phyloP scores from a whole-genome alignment of 306 rosid species.

The Ammopiptanthus mongolicus region DNA sequence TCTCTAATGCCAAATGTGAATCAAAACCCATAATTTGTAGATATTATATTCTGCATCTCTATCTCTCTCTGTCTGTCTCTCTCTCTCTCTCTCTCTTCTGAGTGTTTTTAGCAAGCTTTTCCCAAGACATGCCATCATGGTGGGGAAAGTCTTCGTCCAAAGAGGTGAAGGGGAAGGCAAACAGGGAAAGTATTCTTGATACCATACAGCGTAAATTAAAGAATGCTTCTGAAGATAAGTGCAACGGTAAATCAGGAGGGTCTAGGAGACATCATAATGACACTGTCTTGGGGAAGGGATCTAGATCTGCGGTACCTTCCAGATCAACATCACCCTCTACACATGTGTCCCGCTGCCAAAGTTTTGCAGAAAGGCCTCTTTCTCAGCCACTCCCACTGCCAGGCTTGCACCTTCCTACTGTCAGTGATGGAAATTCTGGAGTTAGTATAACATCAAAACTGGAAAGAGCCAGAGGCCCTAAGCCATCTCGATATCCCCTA shows the following conservation, averaged over 20 bases:
- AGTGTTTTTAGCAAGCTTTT: constrained; percentile 14
- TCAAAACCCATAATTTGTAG: constrained; percentile 4
- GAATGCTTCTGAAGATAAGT: constrained; percentile 55
- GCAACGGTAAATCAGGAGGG: constrained; percentile 41
- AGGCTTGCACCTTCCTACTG: constrained; percentile 37
- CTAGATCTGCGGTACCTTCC: constrained; percentile 50
- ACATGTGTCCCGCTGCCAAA: constrained; percentile 64
- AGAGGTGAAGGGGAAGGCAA: constrained; percentile 61
- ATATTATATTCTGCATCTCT: not conserved
- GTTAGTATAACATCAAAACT: constrained; percentile 44
- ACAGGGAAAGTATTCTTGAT: constrained; percentile 66
- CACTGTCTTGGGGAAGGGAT: constrained; percentile 55
- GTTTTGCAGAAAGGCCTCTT: constrained; percentile 62
- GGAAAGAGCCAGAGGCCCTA: constrained; percentile 44
- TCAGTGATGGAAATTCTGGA: constrained; percentile 51
- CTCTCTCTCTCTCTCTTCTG: not conserved
- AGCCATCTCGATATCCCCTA: constrained; percentile 50
- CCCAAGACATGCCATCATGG: constrained; percentile 66
- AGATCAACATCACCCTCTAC: constrained; percentile 65
- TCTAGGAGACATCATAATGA: constrained; percentile 44
- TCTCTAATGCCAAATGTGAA: constrained; percentile 21
- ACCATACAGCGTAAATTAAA: constrained; percentile 61
- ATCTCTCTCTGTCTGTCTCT: not conserved
- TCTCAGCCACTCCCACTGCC: constrained; percentile 75
- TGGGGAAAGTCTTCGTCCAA: constrained; percentile 85